A percentile compares a stretch with the other conserved stretches of the same genome.
Evolutionary conservation across 495 filamentous ascomycete species (phyloP).

Genomic region (Hypoxylon subgilvum): DNA sequence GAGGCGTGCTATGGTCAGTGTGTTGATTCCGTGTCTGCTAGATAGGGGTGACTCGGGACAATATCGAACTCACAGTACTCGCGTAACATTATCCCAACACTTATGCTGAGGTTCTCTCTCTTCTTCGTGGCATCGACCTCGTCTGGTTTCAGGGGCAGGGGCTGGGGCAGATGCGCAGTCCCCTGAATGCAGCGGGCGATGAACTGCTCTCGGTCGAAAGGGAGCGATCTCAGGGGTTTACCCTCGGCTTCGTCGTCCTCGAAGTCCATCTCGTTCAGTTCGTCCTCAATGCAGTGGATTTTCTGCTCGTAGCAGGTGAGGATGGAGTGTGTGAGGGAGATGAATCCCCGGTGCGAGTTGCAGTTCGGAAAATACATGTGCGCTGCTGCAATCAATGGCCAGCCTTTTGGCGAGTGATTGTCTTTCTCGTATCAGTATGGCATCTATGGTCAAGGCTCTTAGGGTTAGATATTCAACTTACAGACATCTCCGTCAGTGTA

Average conservation of each 20-base stretch:
- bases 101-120: constrained; percentile 12
- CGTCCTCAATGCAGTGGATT: constrained; percentile 12
- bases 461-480: background rate
- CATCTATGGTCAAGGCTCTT: too few species aligned
- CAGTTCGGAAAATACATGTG: constrained; percentile 10
- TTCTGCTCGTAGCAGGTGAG: constrained; percentile 19
- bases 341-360: constrained; percentile 9
- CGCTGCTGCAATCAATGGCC: constrained; percentile 9
- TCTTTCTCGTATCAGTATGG: background rate
- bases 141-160: background rate
- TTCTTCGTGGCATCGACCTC: constrained; percentile 2
- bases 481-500: constrained; percentile 27
- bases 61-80: constrained; percentile 21
- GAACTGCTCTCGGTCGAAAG: constrained; percentile 18
- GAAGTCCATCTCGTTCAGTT: constrained; percentile 22
- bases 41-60: background rate
- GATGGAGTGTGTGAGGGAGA: background rate
- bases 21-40: background rate
- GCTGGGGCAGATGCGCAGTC: constrained; percentile 3
- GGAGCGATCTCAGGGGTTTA: background rate
- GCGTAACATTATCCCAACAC: background rate
- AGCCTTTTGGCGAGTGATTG: constrained; percentile 10
- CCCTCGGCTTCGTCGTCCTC: background rate
- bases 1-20: too few species aligned
- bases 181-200: constrained; percentile 11